Percentiles rank a stretch among this genome's conserved stretches.
phyloP scores from a whole-genome alignment of 2,329 filamentous ascomycete genomes.

The Cladosporium cucumerinum region DNA sequence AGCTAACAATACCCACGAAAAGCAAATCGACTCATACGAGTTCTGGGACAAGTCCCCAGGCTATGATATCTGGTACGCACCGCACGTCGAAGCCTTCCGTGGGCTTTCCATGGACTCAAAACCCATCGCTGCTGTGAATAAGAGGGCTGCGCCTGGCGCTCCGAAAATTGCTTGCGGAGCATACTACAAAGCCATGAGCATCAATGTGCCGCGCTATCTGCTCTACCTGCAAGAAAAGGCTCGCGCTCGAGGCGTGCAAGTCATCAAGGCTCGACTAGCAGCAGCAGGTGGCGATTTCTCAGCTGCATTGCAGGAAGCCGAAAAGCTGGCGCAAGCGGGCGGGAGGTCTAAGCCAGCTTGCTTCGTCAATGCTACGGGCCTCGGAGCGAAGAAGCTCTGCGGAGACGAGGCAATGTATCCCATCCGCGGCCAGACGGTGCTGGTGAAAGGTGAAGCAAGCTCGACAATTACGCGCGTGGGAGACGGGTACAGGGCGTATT shows the following conservation, averaged over 20 bases:
- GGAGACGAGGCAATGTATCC: slow-evolving; percentile 38
- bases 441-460: slow-evolving; percentile 43
- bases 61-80: slow-evolving; percentile 40
- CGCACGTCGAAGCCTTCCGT: slow-evolving; percentile 36
- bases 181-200: slow-evolving; percentile 35
- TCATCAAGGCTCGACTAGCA: slow-evolving; percentile 33
- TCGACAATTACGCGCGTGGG: slow-evolving; percentile 30
- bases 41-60: slow-evolving; percentile 26
- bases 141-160: slow-evolving; percentile 22
- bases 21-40: slow-evolving; percentile 25
- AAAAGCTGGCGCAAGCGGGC: slow-evolving; percentile 19
- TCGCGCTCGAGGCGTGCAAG: slow-evolving; percentile 25
- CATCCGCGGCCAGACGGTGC: slow-evolving; percentile 46
- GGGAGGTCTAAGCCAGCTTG: slow-evolving; percentile 21
- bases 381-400: slow-evolving; percentile 39
- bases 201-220: slow-evolving; percentile 41
- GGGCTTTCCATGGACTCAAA: slow-evolving; percentile 21
- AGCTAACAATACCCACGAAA: background rate
- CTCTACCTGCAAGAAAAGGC: slow-evolving; percentile 34
- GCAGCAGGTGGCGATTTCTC: slow-evolving; percentile 27
- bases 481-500: slow-evolving; percentile 36
- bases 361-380: slow-evolving; percentile 45
- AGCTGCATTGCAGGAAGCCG: slow-evolving; percentile 30
- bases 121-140: slow-evolving; percentile 25
- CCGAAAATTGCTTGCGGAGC: slow-evolving; percentile 27